Percentiles rank a stretch among this genome's conserved stretches.
Evolutionary conservation across 331 rosid species (phyloP).

Genomic region (Malus hybrid): DNA sequence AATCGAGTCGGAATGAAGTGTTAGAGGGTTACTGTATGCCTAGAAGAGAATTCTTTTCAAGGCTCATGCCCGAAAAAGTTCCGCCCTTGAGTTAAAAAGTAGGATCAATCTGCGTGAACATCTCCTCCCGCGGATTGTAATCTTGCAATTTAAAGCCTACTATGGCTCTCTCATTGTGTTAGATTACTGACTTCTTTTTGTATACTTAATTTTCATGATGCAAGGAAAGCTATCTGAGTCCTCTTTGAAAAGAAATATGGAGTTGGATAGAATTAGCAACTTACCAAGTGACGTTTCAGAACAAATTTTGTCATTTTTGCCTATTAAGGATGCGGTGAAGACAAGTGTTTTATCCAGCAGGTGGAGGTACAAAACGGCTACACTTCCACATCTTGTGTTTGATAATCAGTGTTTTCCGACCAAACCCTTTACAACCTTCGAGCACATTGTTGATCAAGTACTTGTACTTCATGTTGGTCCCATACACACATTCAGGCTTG

Average conservation of each 20-base stretch:
- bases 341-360: constrained; percentile 46
- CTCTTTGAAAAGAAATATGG: neutral
- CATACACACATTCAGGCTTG: constrained; percentile 38
- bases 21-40: too few relatives aligned
- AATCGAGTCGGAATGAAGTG: too few relatives aligned
- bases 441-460: constrained; percentile 36
- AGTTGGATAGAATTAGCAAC: constrained; percentile 35
- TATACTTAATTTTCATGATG: too few relatives aligned
- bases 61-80: too few relatives aligned
- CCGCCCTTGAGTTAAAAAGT: too few relatives aligned
- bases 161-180: too few relatives aligned
- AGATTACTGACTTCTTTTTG: too few relatives aligned
- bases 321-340: constrained; percentile 40
- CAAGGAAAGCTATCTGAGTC: too few relatives aligned
- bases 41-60: too few relatives aligned
- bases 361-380: constrained; percentile 55
- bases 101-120: too few relatives aligned
- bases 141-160: too few relatives aligned
- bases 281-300: constrained; percentile 39
- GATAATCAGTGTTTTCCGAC: constrained; percentile 25
- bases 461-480: constrained; percentile 34
- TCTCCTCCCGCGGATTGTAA: too few relatives aligned
- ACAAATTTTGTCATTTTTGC: constrained; percentile 32
- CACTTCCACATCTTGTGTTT: constrained; percentile 38
- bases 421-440: constrained; percentile 22